Evolutionary conservation across 495 filamentous ascomycete genomes (phyloP), one percentile per base, ranked within the genome.

Genomic region (Tuber aestivum): DNA sequence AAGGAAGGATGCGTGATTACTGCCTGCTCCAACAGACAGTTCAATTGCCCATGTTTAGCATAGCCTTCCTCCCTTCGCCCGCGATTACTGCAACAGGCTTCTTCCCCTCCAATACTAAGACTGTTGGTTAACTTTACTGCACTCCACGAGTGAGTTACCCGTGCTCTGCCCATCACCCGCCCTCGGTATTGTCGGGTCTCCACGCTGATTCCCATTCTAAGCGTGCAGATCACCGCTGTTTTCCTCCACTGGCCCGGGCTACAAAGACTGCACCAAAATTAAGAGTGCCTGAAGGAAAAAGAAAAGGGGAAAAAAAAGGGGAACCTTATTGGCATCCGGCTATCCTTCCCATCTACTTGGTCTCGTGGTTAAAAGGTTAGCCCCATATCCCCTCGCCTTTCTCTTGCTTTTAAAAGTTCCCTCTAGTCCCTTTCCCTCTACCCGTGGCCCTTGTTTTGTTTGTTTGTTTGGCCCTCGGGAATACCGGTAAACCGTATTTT

Each of bases 11-110:
- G 27, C 8, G 9, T 65, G 56, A 35, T 16, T 65, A 2, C 32
- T 35, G 6, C 10, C 50, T 3, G 3, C 7, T 61, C 12, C 14
- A 65, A 7, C 27, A 18, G 27, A 32, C 32, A 35, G 14, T 35
- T 65, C 20, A 27, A 65, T 6, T 35, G 56, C 27, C 56, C 27
- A 14, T 14, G 14, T 32, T 61, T 65, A 23, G 41, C 37, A 72
- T 50, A 75, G 37, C n/a, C 35, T 23, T 48, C 38, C 69, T 72
- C 74, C 74, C 41, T 75, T 75, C 69, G 69, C 9, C 74, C 74
- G 74, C 50, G 32, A 40, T 48, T 18, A 45, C 32, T 68, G 21
- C 21, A 14, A 42, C 56, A 38, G 32, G n/a, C 32, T 38, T 41
- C 65, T 35, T 37, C 74, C 56, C 69, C 56, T 37, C 44, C 74